Evolutionary conservation across 371 early-diverging fungal genomes (phyloP).

Genomic region (Syncephalis plumigaleata): DNA sequence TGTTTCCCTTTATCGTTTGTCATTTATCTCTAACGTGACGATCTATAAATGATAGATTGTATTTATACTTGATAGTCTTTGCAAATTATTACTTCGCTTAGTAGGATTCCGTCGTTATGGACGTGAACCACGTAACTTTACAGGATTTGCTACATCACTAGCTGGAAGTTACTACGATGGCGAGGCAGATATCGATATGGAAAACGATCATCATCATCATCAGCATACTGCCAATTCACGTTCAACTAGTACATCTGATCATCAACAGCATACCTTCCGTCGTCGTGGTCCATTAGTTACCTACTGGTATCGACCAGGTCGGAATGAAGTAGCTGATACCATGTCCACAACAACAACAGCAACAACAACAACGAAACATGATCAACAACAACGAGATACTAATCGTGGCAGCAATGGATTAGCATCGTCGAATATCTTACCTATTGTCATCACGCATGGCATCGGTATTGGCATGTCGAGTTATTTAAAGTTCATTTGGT

Average conservation of each 20-base stretch:
- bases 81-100: not conserved
- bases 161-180: not conserved
- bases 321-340: not conserved
- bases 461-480: slow-evolving; percentile 43
- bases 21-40: not conserved
- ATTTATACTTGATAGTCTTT: not conserved
- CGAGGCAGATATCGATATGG: not conserved
- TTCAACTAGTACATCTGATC: too few relatives aligned
- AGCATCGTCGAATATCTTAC: too few relatives aligned
- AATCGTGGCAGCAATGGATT: too few relatives aligned
- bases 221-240: too few relatives aligned
- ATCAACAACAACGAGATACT: slow-evolving; percentile 8
- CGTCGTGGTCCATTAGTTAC: too few relatives aligned
- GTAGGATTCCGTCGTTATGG: not conserved
- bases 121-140: not conserved
- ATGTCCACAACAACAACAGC: too few relatives aligned
- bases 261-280: too few relatives aligned
- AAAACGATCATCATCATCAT: too few relatives aligned
- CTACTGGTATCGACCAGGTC: not conserved
- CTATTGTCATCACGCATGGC: slow-evolving; percentile 55
- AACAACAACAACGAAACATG: too few relatives aligned
- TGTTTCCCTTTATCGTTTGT: not conserved
- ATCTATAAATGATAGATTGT: not conserved
- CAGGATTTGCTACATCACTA: not conserved
- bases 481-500: slow-evolving; percentile 27